A percentile compares a stretch with the other conserved stretches of the same genome.
These are phyloP conservation scores for Neocucurbitaria cava DNA, from an alignment of 2,329 filamentous ascomycete genomes.

Conservation along the genomic window DNA sequence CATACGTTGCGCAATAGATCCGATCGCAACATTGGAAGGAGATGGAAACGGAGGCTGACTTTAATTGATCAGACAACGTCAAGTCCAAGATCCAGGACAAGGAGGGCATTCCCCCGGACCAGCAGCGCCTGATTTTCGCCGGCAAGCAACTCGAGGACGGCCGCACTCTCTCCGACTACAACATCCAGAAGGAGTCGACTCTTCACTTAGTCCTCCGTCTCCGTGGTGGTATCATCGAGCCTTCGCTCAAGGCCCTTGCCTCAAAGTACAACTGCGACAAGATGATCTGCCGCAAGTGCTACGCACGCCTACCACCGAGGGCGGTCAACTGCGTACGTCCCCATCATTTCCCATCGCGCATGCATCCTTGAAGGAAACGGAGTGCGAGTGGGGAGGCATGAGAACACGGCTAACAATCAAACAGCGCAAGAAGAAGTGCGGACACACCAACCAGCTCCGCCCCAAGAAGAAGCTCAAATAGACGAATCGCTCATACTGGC, in stretches of 20 bases:
- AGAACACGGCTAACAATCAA: slow-evolving; percentile 22
- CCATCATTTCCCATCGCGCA: not conserved
- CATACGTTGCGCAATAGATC: slow-evolving; percentile 16
- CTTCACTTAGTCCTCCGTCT: slow-evolving; percentile 98
- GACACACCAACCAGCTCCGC: slow-evolving; percentile 99
- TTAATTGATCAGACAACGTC: slow-evolving; percentile 81
- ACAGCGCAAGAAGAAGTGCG: slow-evolving; percentile 91
- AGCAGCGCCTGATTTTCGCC: slow-evolving; percentile 98
- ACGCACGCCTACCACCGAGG: slow-evolving; percentile 92
- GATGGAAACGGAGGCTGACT: slow-evolving; percentile 24
- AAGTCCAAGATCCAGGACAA: slow-evolving; percentile 99
- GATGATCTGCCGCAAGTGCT: slow-evolving; percentile 99
- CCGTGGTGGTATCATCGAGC: slow-evolving; percentile 97
- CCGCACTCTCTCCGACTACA: slow-evolving; percentile 96
- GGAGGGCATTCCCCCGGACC: slow-evolving; percentile 97
- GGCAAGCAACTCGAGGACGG: slow-evolving; percentile 99
- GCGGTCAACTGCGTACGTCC: slow-evolving; percentile 87
- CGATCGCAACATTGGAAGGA: slow-evolving; percentile 9
- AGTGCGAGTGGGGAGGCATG: not conserved
- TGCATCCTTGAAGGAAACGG: not conserved
- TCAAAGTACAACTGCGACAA: slow-evolving; percentile 99
- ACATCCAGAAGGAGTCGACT: slow-evolving; percentile 99
- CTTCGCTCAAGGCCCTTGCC: slow-evolving; percentile 96
- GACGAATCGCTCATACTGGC: slow-evolving; percentile 52
- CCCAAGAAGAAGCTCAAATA: slow-evolving; percentile 99